Base-by-base conservation (phyloP, 768 basidiomycete species). In the Mycena galopus region DNA sequence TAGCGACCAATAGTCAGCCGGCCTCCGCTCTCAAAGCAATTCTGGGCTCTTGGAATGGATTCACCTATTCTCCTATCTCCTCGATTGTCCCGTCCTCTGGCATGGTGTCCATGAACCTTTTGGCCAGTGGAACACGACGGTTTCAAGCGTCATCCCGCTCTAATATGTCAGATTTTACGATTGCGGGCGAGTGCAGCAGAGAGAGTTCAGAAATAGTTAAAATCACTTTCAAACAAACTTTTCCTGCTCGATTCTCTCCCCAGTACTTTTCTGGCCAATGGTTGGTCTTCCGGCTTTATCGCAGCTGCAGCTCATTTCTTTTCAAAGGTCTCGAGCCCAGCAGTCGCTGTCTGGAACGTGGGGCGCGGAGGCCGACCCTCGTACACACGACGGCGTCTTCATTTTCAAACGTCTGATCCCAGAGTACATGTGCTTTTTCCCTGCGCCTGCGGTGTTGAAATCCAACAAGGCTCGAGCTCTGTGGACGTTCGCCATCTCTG, bases 401-500 rank as follows among this genome's bases (percentile, higher is more conserved):
- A 60, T 80, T 8, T 78, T 79, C 69, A 80, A 80, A 68, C 75
- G 78, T 7, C 69, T 78, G 14, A 56, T 78, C 12, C 77, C 80
- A 0, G 78, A 80, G 19, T 39, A 76, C 23, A 72, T 82, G 61
- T 70, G 77, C 32, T 79, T 77, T 58, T 79, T 78, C 61, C 82
- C 82, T 2, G 62, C 79, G 1, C 78, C 79, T 19, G 42, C 61
- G 2, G 77, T 72, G 17, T 70, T 82, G 51, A 59, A 72, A n/a
- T 63, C 25, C 21, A 79, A 80, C 68, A 78, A 73, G 56, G 39
- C 79, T 23, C 71, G 76, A 3, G 78, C 82, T 0, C 67, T 81
- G 10, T 85, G 83, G 83, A 74, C 64, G 7, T 84, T 79, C 58
- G 84, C 84, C 1, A 66, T 78, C 17, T 63, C 71, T 0, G 78